Evolutionary conservation across 352 stramenopile genomes (phyloP).

Genomic region (Phytophthora pinifolia): DNA sequence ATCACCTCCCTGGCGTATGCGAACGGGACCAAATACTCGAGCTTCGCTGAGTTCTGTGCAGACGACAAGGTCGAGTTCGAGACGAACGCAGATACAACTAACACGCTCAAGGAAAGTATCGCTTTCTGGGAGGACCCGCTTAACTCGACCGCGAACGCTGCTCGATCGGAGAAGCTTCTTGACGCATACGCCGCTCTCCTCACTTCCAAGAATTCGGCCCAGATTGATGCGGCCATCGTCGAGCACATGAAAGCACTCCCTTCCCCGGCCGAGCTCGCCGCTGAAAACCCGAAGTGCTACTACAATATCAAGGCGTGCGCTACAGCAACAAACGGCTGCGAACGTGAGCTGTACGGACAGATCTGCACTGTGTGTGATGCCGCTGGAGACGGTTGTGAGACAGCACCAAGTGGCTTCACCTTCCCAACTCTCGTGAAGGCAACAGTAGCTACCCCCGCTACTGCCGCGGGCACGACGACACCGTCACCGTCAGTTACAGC

Average conservation of each 20-base stretch:
- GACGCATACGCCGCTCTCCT: slow-evolving; percentile 35
- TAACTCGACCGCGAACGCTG: slow-evolving; percentile 31
- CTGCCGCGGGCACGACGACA: slow-evolving; percentile 7
- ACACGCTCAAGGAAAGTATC: slow-evolving; percentile 22
- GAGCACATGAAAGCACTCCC: slow-evolving; percentile 47
- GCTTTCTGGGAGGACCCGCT: slow-evolving; percentile 58
- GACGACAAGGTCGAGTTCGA: slow-evolving; percentile 54
- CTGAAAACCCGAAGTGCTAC: slow-evolving; percentile 57
- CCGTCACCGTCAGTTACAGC: background rate
- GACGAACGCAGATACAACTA: slow-evolving; percentile 7
- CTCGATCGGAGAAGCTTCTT: slow-evolving; percentile 38
- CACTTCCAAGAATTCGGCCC: slow-evolving; percentile 22
- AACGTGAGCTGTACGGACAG: slow-evolving; percentile 49
- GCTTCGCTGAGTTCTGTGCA: slow-evolving; percentile 60
- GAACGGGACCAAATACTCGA: slow-evolving; percentile 29
- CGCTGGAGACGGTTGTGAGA: slow-evolving; percentile 19
- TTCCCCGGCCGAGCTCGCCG: slow-evolving; percentile 23
- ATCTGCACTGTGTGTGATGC: slow-evolving; percentile 45
- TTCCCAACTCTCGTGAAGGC: slow-evolving; percentile 27
- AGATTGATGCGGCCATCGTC: slow-evolving; percentile 25
- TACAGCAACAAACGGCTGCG: slow-evolving; percentile 38
- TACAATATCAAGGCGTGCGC: slow-evolving; percentile 44
- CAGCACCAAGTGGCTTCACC: background rate
- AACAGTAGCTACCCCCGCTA: slow-evolving; percentile 2
- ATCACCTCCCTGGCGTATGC: slow-evolving; percentile 55